phyloP scores from a whole-genome alignment of 306 rosid species.

The Abrus precatorius region DNA sequence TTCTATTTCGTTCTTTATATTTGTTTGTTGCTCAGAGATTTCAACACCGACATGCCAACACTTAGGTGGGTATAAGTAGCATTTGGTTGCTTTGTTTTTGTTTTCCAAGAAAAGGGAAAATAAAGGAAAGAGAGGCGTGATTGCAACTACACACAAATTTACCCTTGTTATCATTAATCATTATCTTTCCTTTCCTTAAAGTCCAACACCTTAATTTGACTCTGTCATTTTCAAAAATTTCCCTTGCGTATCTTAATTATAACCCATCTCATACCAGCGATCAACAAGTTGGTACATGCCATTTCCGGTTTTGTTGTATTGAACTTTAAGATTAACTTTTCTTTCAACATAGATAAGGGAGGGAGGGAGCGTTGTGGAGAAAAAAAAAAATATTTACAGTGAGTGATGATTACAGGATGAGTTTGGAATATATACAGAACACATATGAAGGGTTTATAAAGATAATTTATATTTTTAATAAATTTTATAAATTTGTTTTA shows the following conservation, averaged over 20 bases:
- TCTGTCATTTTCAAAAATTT: slow-evolving; percentile 20
- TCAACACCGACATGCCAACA: slow-evolving; percentile 36
- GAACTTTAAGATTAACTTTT: neutral
- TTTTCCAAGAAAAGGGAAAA: slow-evolving; percentile 17
- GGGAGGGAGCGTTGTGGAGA: neutral
- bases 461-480: no score
- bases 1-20: neutral
- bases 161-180: neutral
- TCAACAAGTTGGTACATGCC: neutral
- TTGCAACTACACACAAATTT: slow-evolving; percentile 2
- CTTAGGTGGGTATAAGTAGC: slow-evolving; percentile 1
- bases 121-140: neutral
- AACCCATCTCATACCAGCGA: neutral
- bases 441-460: no score
- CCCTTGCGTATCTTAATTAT: neutral
- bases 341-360: neutral
- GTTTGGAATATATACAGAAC: no score
- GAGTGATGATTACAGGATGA: neutral
- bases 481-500: no score
- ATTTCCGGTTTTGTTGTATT: neutral
- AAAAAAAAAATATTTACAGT: neutral
- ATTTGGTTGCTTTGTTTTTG: slow-evolving; percentile 35
- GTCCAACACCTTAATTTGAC: slow-evolving; percentile 26
- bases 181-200: slow-evolving; percentile 15
- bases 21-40: neutral